phyloP scores from a whole-genome alignment of 345 rosid species.

The Camelina laxa region DNA sequence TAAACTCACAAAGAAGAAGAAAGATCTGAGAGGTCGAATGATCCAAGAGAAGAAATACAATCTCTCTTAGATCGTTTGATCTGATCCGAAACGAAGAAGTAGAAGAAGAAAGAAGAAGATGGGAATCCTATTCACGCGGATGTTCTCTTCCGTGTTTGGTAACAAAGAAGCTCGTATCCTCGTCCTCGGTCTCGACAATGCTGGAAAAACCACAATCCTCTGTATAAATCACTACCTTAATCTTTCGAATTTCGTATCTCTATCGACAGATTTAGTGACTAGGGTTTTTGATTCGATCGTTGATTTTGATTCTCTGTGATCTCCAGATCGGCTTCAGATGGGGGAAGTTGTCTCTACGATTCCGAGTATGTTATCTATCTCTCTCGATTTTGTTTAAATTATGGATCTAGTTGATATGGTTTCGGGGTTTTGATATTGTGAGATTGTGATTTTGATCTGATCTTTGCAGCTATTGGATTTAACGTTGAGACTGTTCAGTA shows the following conservation, averaged over 20 bases:
- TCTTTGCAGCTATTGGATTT: conserved; percentile 85
- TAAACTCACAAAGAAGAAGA: conserved; percentile 13
- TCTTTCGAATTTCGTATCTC: background rate
- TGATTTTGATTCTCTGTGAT: conserved; percentile 1
- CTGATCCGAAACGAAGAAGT: conserved; percentile 19
- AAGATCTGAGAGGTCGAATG: conserved; percentile 46
- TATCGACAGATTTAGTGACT: background rate
- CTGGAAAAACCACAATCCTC: conserved; percentile 88
- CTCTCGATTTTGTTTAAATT: background rate
- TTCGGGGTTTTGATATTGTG: conserved; percentile 8
- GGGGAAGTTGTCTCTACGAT: conserved; percentile 98
- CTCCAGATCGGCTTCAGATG: conserved; percentile 96
- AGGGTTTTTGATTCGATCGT: conserved; percentile 26
- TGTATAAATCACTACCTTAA: conserved; percentile 47
- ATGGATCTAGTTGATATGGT: conserved; percentile 30
- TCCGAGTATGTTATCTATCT: conserved; percentile 66
- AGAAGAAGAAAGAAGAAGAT: conserved; percentile 41
- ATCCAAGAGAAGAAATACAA: conserved; percentile 39
- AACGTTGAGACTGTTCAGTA: conserved; percentile 96
- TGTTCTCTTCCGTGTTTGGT: conserved; percentile 80
- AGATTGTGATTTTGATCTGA: conserved; percentile 12
- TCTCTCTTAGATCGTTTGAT: conserved; percentile 44
- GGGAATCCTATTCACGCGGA: conserved; percentile 77
- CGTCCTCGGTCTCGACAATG: conserved; percentile 92
- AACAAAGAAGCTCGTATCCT: conserved; percentile 88